Conservation (phyloP, 1,139 yeast genomes). For the Hyphopichia pseudoburtonii region DNA sequence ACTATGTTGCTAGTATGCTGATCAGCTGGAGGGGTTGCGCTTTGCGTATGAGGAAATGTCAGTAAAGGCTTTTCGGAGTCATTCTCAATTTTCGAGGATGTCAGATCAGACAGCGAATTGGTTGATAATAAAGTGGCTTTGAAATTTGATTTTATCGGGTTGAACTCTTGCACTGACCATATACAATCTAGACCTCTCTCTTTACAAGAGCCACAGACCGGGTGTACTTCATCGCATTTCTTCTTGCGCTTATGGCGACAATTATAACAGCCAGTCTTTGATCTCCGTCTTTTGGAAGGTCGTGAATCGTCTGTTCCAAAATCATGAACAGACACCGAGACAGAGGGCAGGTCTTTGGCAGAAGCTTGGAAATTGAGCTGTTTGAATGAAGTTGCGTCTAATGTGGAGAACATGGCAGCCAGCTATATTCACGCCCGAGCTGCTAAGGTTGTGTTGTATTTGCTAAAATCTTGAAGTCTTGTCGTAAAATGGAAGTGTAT, state of each 20-base stretch:
- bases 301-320: not conserved
- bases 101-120: too few species aligned
- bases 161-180: conserved; percentile 8
- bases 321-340: not conserved
- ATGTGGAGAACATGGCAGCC: conserved; percentile 8
- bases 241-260: conserved; percentile 9
- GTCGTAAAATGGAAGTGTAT: too few species aligned
- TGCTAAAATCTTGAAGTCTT: too few species aligned
- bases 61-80: too few species aligned
- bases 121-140: too few species aligned
- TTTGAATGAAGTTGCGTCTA: conserved; percentile 7
- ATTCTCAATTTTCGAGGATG: too few species aligned
- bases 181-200: conserved; percentile 20
- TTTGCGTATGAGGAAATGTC: too few species aligned
- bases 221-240: conserved; percentile 30
- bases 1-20: too few species aligned
- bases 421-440: too few species aligned
- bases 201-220: conserved; percentile 24
- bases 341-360: not conserved
- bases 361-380: conserved; percentile 3
- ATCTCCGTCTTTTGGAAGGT: conserved; percentile 1
- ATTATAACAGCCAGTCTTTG: conserved; percentile 4
- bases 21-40: too few species aligned
- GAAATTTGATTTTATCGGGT: not conserved
- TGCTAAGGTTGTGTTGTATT: too few species aligned